These are phyloP conservation scores for Coniochaeta sp. DNA, from an alignment of 2,329 filamentous ascomycete species.

Conservation along the genomic window DNA sequence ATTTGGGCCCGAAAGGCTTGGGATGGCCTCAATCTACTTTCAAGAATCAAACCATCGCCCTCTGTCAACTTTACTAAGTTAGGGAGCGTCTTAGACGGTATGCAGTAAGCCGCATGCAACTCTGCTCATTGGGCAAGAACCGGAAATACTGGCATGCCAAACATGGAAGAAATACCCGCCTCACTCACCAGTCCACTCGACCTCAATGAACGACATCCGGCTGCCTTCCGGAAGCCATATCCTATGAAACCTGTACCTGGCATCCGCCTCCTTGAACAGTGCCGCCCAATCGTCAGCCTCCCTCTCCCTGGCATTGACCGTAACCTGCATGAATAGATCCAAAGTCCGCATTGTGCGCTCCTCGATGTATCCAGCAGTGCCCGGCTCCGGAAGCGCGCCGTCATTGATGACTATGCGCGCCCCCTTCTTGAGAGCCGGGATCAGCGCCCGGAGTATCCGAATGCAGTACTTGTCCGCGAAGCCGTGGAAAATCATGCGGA, in stretches of 20 bases:
- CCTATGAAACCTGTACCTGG: conserved; percentile 5
- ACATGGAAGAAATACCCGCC: neutral
- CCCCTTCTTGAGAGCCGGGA: conserved; percentile 20
- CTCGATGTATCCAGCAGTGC: conserved; percentile 7
- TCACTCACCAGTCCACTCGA: conserved; percentile 8
- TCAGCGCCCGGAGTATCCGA: conserved; percentile 20
- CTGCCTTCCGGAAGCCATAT: conserved; percentile 10
- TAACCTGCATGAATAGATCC: conserved; percentile 11
- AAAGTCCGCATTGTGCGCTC: conserved; percentile 10
- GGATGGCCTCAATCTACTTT: neutral
- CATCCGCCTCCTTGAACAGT: conserved; percentile 10
- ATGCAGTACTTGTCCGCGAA: conserved; percentile 24
- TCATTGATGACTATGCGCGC: conserved; percentile 19
- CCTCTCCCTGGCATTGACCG: conserved; percentile 10
- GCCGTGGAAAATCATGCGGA: conserved; percentile 24
- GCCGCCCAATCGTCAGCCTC: conserved; percentile 12
- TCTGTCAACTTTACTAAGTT: neutral
- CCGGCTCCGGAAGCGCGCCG: conserved; percentile 14
- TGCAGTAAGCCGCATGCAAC: neutral
- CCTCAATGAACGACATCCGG: conserved; percentile 12
- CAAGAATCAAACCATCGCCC: neutral
- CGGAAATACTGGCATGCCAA: neutral
- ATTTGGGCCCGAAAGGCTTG: neutral
- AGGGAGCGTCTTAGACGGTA: neutral
- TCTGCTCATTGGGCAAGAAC: neutral